Evolutionary conservation across 306 rosid genomes (phyloP).

Genomic region (Pyrus pyrifolia): DNA sequence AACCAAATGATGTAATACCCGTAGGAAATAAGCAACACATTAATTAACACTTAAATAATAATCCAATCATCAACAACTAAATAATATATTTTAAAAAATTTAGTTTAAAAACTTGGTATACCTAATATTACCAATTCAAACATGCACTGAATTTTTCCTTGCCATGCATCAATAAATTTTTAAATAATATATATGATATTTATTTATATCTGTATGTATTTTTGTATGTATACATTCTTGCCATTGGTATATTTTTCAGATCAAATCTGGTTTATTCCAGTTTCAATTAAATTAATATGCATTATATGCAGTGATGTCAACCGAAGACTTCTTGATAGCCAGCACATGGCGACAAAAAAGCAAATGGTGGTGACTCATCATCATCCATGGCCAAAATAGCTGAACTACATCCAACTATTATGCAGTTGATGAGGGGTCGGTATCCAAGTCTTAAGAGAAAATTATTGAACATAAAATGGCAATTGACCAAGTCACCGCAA

Average conservation of each 20-base stretch:
- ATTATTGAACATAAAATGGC: background rate
- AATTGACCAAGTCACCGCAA: background rate
- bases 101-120: no score
- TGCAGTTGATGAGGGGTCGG: conserved; percentile 15
- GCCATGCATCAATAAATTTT: background rate
- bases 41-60: no score
- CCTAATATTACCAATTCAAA: no score
- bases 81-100: no score
- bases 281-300: background rate
- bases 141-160: background rate
- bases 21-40: no score
- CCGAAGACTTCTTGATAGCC: conserved; percentile 4
- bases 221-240: background rate
- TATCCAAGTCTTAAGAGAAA: background rate
- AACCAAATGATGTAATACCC: no score
- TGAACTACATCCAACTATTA: conserved; percentile 4
- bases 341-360: conserved; percentile 6
- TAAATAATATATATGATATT: background rate
- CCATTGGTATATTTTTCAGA: background rate
- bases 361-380: background rate
- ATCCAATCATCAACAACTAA: no score
- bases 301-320: conserved; percentile 4
- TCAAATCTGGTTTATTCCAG: background rate
- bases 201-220: background rate
- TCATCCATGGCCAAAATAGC: conserved; percentile 8